Percentiles rank a stretch among this genome's conserved stretches.
Conservation (phyloP, 2,329 filamentous ascomycete species). For the Domatiomyces catenatus region DNA sequence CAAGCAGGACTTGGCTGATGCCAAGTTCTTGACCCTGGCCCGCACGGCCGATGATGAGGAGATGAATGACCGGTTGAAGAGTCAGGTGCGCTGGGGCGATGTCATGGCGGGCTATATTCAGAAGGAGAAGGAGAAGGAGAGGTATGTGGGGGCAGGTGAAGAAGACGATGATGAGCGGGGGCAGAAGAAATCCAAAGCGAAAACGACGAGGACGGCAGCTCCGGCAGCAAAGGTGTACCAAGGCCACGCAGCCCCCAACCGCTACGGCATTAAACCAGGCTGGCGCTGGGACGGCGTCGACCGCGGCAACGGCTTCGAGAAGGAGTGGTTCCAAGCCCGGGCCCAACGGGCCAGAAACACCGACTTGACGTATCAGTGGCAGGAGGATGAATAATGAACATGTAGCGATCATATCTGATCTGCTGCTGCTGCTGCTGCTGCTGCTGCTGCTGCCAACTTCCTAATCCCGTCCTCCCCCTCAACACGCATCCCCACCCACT, state of each 20-base stretch:
- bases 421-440: too few species aligned
- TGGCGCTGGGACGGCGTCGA: constrained; percentile 97
- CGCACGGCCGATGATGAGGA: constrained; percentile 69
- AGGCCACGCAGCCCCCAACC: constrained; percentile 71
- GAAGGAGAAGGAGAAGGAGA: constrained; percentile 23
- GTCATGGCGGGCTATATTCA: constrained; percentile 70
- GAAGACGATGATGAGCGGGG: constrained; percentile 5
- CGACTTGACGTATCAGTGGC: constrained; percentile 80
- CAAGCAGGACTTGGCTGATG: constrained; percentile 58
- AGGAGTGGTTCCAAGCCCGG: constrained; percentile 75
- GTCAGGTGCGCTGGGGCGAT: constrained; percentile 75
- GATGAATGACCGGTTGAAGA: constrained; percentile 70
- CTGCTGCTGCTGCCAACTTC: constrained; percentile 22
- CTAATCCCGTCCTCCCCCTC: constrained; percentile 28
- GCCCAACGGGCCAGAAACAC: constrained; percentile 64
- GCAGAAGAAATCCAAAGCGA: constrained; percentile 6
- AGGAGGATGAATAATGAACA: constrained; percentile 65
- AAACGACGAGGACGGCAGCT: constrained; percentile 21
- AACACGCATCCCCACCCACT: constrained; percentile 37
- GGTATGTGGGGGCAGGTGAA: constrained; percentile 18
- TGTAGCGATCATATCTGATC: background rate
- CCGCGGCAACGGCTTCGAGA: constrained; percentile 82
- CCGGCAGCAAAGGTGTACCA: constrained; percentile 55
- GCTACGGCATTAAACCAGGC: constrained; percentile 83
- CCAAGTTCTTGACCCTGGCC: constrained; percentile 66